Conservation (phyloP, 2,329 filamentous ascomycete species). For the Ascochyta viciae-villosae region DNA sequence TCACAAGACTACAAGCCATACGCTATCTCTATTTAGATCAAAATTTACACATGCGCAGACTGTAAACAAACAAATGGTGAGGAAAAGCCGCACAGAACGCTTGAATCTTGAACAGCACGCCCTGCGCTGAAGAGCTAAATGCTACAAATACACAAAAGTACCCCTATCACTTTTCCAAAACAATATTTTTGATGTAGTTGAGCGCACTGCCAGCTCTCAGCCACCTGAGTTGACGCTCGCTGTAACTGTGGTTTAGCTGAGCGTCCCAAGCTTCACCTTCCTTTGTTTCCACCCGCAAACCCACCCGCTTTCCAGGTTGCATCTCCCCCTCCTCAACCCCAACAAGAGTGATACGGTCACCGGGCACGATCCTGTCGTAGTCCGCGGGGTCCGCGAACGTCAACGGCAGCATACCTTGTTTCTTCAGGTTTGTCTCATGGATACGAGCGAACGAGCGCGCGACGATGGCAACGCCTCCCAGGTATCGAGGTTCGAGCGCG, state of each 20-base stretch:
- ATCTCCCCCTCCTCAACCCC: slow-evolving; percentile 27
- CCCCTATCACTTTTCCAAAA: neutral
- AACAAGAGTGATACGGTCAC: slow-evolving; percentile 27
- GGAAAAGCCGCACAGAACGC: no score
- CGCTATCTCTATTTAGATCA: no score
- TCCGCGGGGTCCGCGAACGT: slow-evolving; percentile 27
- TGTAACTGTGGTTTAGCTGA: slow-evolving; percentile 44
- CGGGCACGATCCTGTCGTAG: slow-evolving; percentile 27
- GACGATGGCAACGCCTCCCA: slow-evolving; percentile 32
- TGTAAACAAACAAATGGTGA: no score
- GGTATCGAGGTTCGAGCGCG: slow-evolving; percentile 35
- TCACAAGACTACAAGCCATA: neutral
- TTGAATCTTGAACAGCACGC: no score
- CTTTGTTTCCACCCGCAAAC: slow-evolving; percentile 36
- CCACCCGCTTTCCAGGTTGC: slow-evolving; percentile 37
- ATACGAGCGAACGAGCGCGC: slow-evolving; percentile 38
- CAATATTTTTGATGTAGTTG: slow-evolving; percentile 35
- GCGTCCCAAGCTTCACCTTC: slow-evolving; percentile 38
- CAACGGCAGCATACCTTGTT: slow-evolving; percentile 40
- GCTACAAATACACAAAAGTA: no score
- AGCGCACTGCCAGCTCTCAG: slow-evolving; percentile 47
- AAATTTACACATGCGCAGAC: no score
- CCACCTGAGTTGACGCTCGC: slow-evolving; percentile 43
- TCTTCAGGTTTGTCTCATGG: slow-evolving; percentile 42
- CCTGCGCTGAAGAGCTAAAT: no score